These are phyloP conservation scores for Salix dunnii DNA, from an alignment of 345 rosid genomes.

Conservation along the genomic window DNA sequence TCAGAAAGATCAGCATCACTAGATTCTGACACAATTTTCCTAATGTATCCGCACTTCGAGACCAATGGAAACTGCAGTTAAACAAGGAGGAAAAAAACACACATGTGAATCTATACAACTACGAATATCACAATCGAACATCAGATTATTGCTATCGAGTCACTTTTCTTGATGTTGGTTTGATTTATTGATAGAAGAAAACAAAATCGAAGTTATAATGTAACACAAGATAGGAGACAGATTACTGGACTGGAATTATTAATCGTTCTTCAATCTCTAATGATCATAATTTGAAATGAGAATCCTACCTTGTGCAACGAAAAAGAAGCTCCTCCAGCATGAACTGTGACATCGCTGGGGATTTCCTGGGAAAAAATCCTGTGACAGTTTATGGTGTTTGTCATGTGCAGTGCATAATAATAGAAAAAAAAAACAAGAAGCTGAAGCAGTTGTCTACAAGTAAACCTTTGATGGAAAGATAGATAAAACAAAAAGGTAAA, in stretches of 20 bases:
- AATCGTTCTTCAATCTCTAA: not conserved
- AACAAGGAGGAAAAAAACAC: not conserved
- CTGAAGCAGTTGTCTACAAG: not conserved
- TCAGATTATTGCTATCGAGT: not conserved
- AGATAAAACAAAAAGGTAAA: not conserved
- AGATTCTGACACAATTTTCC: slow-evolving; percentile 62
- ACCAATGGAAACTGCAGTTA: slow-evolving; percentile 72
- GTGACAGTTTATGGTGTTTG: slow-evolving; percentile 16
- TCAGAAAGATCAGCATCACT: slow-evolving; percentile 53
- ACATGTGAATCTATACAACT: not conserved
- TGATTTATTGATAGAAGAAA: not conserved
- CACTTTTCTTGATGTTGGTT: not conserved
- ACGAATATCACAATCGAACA: not conserved
- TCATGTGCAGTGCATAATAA: not conserved
- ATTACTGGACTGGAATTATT: not conserved
- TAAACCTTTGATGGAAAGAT: not conserved
- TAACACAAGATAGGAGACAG: not conserved
- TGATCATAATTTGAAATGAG: slow-evolving; percentile 7
- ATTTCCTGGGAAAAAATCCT: slow-evolving; percentile 97
- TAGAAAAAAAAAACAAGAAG: not conserved
- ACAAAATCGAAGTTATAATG: not conserved
- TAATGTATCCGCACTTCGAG: slow-evolving; percentile 70
- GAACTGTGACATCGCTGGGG: slow-evolving; percentile 81
- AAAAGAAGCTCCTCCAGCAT: slow-evolving; percentile 69
- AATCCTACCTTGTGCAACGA: slow-evolving; percentile 71